Conservation (phyloP, 768 basidiomycete species). For the Amyloporia xantha region DNA sequence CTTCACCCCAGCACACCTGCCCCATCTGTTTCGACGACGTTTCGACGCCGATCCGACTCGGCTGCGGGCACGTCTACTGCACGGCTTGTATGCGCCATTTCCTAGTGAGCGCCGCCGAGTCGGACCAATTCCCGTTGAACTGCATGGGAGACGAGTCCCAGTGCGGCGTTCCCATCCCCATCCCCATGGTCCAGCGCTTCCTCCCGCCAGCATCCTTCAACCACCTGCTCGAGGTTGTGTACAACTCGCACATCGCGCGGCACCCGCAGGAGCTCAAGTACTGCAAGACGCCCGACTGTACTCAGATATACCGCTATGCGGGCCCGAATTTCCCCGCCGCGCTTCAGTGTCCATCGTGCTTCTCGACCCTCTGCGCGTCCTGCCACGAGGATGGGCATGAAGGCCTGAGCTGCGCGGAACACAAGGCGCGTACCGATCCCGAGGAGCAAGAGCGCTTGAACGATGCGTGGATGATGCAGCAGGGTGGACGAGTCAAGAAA, state of each 20-base stretch:
- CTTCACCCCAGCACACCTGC: slow-evolving; percentile 25
- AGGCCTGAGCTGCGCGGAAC: slow-evolving; percentile 39
- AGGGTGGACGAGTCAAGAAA: slow-evolving; percentile 26
- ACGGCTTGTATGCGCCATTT: slow-evolving; percentile 42
- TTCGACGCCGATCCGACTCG: slow-evolving; percentile 34
- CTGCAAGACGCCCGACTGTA: slow-evolving; percentile 24
- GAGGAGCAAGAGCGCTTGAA: slow-evolving; percentile 33
- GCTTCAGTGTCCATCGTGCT: slow-evolving; percentile 44
- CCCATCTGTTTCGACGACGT: slow-evolving; percentile 49
- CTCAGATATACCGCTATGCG: slow-evolving; percentile 25
- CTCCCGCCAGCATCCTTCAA: slow-evolving; percentile 13
- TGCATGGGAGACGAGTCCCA: slow-evolving; percentile 18
- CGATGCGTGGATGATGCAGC: slow-evolving; percentile 17
- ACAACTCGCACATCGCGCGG: slow-evolving; percentile 15
- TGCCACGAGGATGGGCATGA: slow-evolving; percentile 47
- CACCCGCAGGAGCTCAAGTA: slow-evolving; percentile 17
- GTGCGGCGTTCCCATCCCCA: slow-evolving; percentile 17
- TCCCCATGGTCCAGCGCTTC: slow-evolving; percentile 11
- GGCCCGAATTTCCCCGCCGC: not conserved
- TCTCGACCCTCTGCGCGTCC: slow-evolving; percentile 38
- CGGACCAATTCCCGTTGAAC: slow-evolving; percentile 26
- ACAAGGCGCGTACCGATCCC: slow-evolving; percentile 31
- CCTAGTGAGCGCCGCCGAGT: slow-evolving; percentile 34
- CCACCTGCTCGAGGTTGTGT: slow-evolving; percentile 16
- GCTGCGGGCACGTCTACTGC: slow-evolving; percentile 47